These are phyloP conservation scores for Paramecium primaurelia DNA, from an alignment of 73 alveolate genomes.

Conservation along the genomic window DNA sequence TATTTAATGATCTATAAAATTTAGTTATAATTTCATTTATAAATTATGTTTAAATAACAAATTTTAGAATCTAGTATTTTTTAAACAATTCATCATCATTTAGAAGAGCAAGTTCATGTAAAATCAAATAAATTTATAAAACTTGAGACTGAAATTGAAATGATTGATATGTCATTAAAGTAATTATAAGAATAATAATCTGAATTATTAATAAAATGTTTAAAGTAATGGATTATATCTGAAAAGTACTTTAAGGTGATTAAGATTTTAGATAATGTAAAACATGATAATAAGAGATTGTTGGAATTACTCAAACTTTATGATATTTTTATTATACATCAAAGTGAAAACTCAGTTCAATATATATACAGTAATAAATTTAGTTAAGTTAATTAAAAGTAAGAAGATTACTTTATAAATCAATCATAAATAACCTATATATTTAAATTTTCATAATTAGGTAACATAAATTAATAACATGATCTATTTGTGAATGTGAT, in stretches of 20 bases:
- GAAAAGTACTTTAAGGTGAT: neutral
- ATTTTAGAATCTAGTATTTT: neutral
- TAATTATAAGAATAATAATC: neutral
- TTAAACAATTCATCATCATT: neutral
- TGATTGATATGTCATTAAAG: neutral
- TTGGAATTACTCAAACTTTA: neutral
- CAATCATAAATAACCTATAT: neutral
- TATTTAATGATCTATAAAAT: too few species aligned
- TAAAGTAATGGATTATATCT: neutral
- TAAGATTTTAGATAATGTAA: neutral
- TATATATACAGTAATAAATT: neutral
- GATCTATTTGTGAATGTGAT: neutral
- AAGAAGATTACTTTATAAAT: neutral
- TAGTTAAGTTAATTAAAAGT: neutral
- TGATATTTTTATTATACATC: neutral
- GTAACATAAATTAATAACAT: neutral
- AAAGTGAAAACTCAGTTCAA: neutral
- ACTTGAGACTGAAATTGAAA: neutral
- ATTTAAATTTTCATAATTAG: neutral
- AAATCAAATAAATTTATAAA: neutral
- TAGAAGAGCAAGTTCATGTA: neutral
- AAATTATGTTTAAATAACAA: neutral
- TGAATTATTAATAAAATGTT: neutral
- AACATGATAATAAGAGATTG: neutral
- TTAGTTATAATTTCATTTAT: too few species aligned